phyloP scores from a whole-genome alignment of 345 rosid genomes.

The Conringia planisiliqua region DNA sequence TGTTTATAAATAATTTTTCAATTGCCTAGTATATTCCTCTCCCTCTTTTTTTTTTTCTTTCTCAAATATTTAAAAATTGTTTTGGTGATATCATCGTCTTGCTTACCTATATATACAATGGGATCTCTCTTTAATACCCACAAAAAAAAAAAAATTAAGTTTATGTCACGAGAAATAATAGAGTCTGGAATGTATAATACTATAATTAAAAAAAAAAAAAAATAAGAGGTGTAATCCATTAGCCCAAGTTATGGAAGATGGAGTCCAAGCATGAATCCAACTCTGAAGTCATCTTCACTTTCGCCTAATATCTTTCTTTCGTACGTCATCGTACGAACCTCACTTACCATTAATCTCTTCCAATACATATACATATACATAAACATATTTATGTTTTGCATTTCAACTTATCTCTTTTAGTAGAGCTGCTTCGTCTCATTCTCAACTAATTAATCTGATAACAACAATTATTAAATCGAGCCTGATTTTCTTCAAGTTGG shows the following conservation, averaged over 20 bases:
- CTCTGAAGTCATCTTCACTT: constrained; percentile 14
- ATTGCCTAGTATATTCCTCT: neutral
- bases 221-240: constrained; percentile 36
- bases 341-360: neutral
- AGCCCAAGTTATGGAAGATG: constrained; percentile 38
- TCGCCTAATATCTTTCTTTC: constrained; percentile 16
- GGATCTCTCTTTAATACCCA: neutral
- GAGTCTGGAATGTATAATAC: constrained; percentile 4
- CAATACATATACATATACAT: neutral
- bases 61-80: neutral
- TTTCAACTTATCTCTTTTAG: neutral
- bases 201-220: neutral
- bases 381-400: neutral
- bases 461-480: neutral
- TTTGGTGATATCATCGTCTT: constrained; percentile 19
- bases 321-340: constrained; percentile 31
- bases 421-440: neutral
- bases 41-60: neutral
- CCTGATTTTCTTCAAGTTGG: neutral
- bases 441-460: neutral
- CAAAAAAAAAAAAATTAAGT: neutral
- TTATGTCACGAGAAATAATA: constrained; percentile 18
- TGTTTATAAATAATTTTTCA: neutral
- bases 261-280: constrained; percentile 40
- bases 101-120: neutral